Conservation (phyloP, 768 basidiomycete genomes). For the Russula emetica region DNA sequence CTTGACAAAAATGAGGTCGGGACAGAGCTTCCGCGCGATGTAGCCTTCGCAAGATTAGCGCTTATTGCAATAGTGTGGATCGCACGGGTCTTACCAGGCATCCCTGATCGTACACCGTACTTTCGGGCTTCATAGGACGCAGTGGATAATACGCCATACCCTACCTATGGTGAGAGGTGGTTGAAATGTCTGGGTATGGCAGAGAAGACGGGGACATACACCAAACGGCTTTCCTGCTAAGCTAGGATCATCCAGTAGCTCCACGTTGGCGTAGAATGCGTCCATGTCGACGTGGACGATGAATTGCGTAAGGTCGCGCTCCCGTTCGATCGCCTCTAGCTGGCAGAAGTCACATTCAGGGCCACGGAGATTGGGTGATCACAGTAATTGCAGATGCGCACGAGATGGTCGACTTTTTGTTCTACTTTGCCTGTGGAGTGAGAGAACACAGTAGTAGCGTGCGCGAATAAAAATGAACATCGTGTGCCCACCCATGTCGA, state of each 20-base stretch:
- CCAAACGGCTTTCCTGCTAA: slow-evolving; percentile 72
- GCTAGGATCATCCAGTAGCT: slow-evolving; percentile 59
- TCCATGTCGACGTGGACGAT: slow-evolving; percentile 98
- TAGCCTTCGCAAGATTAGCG: slow-evolving; percentile 50
- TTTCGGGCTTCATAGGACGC: slow-evolving; percentile 92
- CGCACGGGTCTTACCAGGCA: slow-evolving; percentile 61
- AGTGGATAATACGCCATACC: slow-evolving; percentile 78
- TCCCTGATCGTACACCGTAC: slow-evolving; percentile 88
- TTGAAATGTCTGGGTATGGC: slow-evolving; percentile 1
- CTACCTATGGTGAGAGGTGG: slow-evolving; percentile 47
- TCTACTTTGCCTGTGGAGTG: slow-evolving; percentile 52
- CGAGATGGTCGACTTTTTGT: slow-evolving; percentile 61
- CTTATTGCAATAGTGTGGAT: not conserved
- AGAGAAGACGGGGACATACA: slow-evolving; percentile 38
- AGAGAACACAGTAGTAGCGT: not conserved
- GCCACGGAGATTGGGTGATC: not conserved
- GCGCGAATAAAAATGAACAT: slow-evolving; percentile 7
- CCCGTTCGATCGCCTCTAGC: slow-evolving; percentile 68
- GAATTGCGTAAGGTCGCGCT: slow-evolving; percentile 72
- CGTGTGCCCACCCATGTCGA: slow-evolving; percentile 49
- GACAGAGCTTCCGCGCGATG: slow-evolving; percentile 91
- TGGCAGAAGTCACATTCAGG: slow-evolving; percentile 29
- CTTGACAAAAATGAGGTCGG: slow-evolving; percentile 69
- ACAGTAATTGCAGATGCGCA: slow-evolving; percentile 36
- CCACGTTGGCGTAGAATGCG: slow-evolving; percentile 84